Conservation (phyloP, 164 flowering plant genomes). For the Echeveria elegans region DNA sequence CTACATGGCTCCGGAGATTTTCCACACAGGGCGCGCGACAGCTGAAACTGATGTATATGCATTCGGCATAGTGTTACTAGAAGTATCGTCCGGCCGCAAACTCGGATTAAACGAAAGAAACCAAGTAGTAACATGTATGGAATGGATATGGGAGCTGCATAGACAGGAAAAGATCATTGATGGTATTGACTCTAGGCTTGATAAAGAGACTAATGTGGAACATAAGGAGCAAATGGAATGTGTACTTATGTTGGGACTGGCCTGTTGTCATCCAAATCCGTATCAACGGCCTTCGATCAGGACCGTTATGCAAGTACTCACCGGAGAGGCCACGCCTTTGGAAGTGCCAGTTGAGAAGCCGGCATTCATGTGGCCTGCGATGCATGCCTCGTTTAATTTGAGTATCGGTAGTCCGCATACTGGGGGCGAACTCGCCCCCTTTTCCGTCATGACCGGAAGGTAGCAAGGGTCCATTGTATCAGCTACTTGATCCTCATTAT, state of each 20-base stretch:
- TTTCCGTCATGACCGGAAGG: not conserved
- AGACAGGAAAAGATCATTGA: not conserved
- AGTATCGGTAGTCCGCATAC: not conserved
- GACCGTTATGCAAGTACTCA: conserved; percentile 32
- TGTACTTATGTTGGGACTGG: conserved; percentile 30
- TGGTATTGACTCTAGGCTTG: not conserved
- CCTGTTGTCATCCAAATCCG: conserved; percentile 56
- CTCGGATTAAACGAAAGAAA: conserved; percentile 16
- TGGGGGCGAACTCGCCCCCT: not conserved
- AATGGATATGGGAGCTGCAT: conserved; percentile 35
- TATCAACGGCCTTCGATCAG: conserved; percentile 44
- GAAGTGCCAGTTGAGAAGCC: conserved; percentile 33
- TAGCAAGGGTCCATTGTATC: not conserved
- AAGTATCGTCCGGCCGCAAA: conserved; percentile 33
- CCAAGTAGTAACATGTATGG: conserved; percentile 18
- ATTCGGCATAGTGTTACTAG: conserved; percentile 37
- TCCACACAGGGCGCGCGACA: conserved; percentile 32
- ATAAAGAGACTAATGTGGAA: conserved; percentile 9
- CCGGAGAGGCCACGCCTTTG: conserved; percentile 37
- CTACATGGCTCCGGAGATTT: conserved; percentile 48
- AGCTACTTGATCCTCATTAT: too few species aligned
- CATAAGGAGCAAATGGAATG: conserved; percentile 20
- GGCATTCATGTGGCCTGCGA: conserved; percentile 43
- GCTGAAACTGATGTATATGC: conserved; percentile 36
- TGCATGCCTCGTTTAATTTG: conserved; percentile 14